Evolutionary conservation across 345 rosid genomes (phyloP), one percentile per base, ranked within the genome.

Genomic region (Boechera divaricarpa): DNA sequence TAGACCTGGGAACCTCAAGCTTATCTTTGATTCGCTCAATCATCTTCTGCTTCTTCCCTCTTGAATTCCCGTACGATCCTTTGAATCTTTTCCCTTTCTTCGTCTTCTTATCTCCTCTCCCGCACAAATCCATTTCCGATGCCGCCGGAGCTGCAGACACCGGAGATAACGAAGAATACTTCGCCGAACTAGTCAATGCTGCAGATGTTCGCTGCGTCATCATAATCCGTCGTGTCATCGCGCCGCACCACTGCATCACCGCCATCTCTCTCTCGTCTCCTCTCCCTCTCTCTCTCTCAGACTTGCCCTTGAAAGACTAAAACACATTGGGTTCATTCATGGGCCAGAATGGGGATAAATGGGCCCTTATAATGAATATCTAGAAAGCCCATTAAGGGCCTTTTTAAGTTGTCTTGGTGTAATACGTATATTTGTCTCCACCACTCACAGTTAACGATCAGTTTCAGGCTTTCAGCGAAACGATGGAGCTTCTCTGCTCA

Each of bases 1-100:
- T 96, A 39, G 98, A 93, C 89, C 94, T 91, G 82, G 98, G 99
- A 33, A 93, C 86, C 81, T 96, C 98, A 12, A 88, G 86, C 82
- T 77, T 95, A 59, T 92, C 99, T 75, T 95, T 92, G 80, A 93
- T 83, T 4, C 99, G 86, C 77, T 93, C 91, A 2, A 90, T 87
- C 96, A 51, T 91, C 92, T 95, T 91, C 79, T 95, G 93, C 81
- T 88, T 95, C 87, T 88, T 91, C 49, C 96, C 94, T 83, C 97
- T 84, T 70, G 93, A 74, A 69, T 88, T 92, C 0, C 98, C 97
- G 76, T 87, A 91, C 59, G 98, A 87, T 51, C 99, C 96, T 49
- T 87, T 92, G 81, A 95, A 93, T 65, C 86, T 86, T 80, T 95
- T 95, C 84, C 97, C 99, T 77, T 73, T 92, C 93, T 87, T 91